Evolutionary conservation across 208 protist species (phyloP).

Genomic region (Leishmania lainsoni): DNA sequence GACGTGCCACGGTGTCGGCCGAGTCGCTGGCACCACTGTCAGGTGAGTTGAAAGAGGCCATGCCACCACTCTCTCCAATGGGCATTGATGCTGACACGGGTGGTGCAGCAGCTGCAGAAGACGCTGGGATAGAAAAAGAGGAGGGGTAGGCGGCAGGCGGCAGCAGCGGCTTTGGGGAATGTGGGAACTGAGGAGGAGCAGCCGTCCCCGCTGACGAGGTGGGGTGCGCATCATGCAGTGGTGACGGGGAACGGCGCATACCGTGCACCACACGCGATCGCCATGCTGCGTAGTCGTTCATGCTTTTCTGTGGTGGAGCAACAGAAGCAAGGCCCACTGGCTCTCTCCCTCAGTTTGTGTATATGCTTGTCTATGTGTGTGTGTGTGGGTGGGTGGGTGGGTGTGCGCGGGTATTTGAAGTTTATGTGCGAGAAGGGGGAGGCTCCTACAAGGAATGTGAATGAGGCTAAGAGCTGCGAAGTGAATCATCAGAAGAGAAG

Average conservation of each 20-base stretch:
- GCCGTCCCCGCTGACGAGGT: background rate
- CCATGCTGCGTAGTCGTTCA: conserved; percentile 33
- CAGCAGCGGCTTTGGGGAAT: background rate
- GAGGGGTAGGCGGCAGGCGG: background rate
- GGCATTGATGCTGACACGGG: background rate
- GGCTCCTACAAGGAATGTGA: background rate
- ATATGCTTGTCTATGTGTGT: background rate
- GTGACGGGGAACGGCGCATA: conserved; percentile 2
- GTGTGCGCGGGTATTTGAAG: background rate
- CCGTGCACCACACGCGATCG: conserved; percentile 19
- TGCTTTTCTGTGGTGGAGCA: background rate
- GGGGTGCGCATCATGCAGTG: background rate
- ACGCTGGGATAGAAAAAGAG: background rate
- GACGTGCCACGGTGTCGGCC: conserved; percentile 4
- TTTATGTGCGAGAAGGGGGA: background rate
- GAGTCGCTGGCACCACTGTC: background rate
- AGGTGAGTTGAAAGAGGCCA: background rate
- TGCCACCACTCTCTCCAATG: background rate
- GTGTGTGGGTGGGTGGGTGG: background rate
- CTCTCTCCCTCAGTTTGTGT: background rate
- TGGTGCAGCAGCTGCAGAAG: background rate
- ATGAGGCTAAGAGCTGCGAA: background rate
- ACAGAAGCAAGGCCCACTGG: background rate
- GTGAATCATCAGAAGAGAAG: background rate
- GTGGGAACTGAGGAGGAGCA: conserved; percentile 1